Percentiles rank a stretch among this genome's conserved stretches.
phyloP scores from a whole-genome alignment of 23 red algal genomes.

The Gracilaria caudata region DNA sequence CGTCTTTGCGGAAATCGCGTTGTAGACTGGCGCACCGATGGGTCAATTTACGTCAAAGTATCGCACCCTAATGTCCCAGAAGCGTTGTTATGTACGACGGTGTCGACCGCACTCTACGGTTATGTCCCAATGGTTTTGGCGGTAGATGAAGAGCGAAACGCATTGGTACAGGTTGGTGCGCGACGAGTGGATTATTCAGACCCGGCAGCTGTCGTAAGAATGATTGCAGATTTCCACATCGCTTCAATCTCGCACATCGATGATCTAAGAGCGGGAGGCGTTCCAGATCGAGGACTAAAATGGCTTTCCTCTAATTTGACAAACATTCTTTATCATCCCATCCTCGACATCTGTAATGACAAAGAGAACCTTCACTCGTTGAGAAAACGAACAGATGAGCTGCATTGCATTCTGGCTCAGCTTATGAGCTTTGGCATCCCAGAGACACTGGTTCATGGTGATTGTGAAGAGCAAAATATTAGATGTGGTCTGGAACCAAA shows the following conservation, averaged over 20 bases:
- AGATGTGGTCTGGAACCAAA: constrained; percentile 11
- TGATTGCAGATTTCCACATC: background rate
- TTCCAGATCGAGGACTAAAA: background rate
- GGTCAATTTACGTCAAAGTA: constrained; percentile 14
- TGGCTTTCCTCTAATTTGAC: no score
- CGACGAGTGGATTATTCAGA: no score
- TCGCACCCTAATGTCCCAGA: background rate
- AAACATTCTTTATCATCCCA: no score
- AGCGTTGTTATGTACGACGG: no score
- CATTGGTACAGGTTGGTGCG: no score
- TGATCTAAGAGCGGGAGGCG: background rate
- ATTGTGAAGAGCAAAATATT: constrained; percentile 10
- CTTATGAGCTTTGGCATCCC: no score
- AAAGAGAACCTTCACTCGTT: background rate
- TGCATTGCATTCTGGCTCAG: no score
- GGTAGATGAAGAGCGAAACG: no score
- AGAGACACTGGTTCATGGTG: background rate
- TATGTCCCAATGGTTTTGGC: no score
- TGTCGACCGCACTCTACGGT: no score
- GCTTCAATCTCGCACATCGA: constrained; percentile 13
- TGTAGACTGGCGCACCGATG: background rate
- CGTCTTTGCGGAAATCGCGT: background rate
- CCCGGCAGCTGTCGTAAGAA: background rate
- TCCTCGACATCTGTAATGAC: no score
- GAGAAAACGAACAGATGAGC: background rate